These are phyloP conservation scores for Auxenochlorella pyrenoidosa DNA, from an alignment of 139 green algal genomes.

Conservation along the genomic window DNA sequence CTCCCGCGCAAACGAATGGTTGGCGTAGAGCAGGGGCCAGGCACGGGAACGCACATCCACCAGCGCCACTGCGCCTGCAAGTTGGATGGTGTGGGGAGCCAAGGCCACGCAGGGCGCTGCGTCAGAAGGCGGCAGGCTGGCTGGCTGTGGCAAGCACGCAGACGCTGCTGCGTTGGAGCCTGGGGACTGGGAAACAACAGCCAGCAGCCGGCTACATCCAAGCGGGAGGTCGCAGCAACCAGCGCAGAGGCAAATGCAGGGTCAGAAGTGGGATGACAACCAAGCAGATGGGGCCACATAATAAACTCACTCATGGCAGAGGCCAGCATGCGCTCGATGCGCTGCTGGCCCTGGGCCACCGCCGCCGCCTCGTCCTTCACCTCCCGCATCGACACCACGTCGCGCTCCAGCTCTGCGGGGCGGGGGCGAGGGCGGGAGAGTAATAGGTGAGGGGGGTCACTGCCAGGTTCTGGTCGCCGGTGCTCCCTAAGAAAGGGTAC, in stretches of 20 bases:
- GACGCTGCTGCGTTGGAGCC: too few relatives aligned
- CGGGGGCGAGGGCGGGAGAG: too few relatives aligned
- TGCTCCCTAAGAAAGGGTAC: too few relatives aligned
- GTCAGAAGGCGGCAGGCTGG: neutral
- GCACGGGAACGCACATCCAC: slow-evolving; percentile 23
- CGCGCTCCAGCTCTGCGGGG: slow-evolving; percentile 21
- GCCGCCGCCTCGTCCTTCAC: slow-evolving; percentile 10
- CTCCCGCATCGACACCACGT: slow-evolving; percentile 1
- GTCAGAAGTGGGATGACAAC: neutral
- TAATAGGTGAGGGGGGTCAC: too few relatives aligned
- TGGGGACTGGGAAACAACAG: too few relatives aligned
- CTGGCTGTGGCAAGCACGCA: too few relatives aligned
- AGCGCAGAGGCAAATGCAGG: neutral
- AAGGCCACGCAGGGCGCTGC: neutral
- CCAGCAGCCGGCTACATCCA: too few relatives aligned
- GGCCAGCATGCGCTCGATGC: neutral
- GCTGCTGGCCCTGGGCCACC: slow-evolving; percentile 1
- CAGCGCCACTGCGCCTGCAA: slow-evolving; percentile 25
- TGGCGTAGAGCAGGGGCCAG: slow-evolving; percentile 39
- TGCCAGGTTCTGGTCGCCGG: too few relatives aligned
- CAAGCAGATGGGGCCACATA: too few relatives aligned
- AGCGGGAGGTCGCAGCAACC: too few relatives aligned
- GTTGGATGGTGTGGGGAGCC: too few relatives aligned
- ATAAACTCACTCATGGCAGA: neutral
- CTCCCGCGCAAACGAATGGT: slow-evolving; percentile 22